These are phyloP conservation scores for Polymyxa betae DNA, from an alignment of 208 protist genomes.

Conservation along the genomic window DNA sequence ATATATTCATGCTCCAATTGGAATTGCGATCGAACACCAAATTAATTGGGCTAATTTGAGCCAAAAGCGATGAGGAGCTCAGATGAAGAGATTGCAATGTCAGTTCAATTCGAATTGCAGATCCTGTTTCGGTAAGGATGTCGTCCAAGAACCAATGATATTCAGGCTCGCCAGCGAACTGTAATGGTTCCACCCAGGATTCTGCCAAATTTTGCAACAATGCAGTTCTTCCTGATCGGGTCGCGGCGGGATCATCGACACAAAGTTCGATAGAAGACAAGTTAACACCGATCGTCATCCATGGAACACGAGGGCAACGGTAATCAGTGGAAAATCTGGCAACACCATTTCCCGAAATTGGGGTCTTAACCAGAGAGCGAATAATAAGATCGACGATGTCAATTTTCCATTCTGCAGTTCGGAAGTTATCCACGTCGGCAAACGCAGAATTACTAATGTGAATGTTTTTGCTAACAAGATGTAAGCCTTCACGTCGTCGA, in stretches of 20 bases:
- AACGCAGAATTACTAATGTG: background rate
- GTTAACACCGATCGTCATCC: background rate
- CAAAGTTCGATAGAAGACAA: background rate
- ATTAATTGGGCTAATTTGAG: too few relatives aligned
- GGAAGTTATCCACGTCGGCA: background rate
- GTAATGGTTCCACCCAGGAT: slow-evolving; percentile 18
- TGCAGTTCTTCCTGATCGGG: too few relatives aligned
- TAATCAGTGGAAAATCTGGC: background rate
- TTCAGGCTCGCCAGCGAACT: background rate
- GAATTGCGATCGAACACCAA: too few relatives aligned
- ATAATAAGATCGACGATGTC: background rate
- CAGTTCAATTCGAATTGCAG: background rate
- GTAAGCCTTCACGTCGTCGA: background rate
- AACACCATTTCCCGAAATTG: background rate
- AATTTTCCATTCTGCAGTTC: slow-evolving; percentile 18
- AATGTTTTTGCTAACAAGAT: background rate
- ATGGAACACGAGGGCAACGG: background rate
- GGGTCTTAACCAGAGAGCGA: background rate
- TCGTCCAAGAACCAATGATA: background rate
- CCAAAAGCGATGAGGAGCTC: too few relatives aligned
- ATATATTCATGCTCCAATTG: too few relatives aligned
- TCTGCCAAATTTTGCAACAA: background rate
- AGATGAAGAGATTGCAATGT: too few relatives aligned
- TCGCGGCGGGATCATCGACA: background rate
- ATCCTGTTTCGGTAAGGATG: background rate